A percentile compares a stretch with the other conserved stretches of the same genome.
phyloP scores from a whole-genome alignment of 768 basidiomycete species.

The Solioccasus polychromus region DNA sequence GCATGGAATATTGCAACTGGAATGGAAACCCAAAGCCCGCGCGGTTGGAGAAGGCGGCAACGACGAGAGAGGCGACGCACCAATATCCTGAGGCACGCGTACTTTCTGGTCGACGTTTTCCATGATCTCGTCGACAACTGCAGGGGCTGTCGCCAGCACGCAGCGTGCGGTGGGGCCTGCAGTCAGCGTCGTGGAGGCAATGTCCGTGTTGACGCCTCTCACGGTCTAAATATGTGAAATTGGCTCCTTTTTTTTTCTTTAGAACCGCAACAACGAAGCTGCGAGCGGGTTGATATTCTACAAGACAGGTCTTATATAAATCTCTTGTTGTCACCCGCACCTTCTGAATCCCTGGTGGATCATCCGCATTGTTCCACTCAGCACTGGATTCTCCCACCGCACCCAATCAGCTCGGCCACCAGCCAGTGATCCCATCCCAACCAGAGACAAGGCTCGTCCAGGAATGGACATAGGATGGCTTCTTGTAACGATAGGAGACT shows the following conservation, averaged over 20 bases:
- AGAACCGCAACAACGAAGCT: too few species aligned
- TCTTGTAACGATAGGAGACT: too few species aligned
- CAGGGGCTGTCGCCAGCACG: slow-evolving; percentile 21
- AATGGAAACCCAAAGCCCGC: neutral
- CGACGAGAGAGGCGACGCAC: slow-evolving; percentile 28
- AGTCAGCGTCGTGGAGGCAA: slow-evolving; percentile 22
- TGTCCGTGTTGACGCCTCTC: slow-evolving; percentile 20
- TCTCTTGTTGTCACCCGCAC: neutral
- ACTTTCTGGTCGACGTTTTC: slow-evolving; percentile 28
- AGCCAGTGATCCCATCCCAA: too few species aligned
- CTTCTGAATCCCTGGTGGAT: too few species aligned
- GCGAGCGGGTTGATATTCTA: too few species aligned
- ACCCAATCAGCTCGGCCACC: too few species aligned
- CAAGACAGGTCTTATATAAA: too few species aligned
- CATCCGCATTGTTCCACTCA: too few species aligned
- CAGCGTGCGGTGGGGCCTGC: slow-evolving; percentile 15
- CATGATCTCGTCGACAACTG: slow-evolving; percentile 22
- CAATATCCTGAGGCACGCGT: slow-evolving; percentile 52
- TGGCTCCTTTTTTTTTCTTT: slow-evolving; percentile 20
- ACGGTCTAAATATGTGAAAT: slow-evolving; percentile 25
- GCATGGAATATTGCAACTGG: slow-evolving; percentile 81
- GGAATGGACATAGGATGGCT: too few species aligned
- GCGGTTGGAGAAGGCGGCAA: neutral
- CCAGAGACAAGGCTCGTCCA: too few species aligned
- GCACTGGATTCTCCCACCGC: too few species aligned